Percentiles rank a stretch among this genome's conserved stretches.
Conservation (phyloP, 2,329 filamentous ascomycete species). For the Triangularia setosa region DNA sequence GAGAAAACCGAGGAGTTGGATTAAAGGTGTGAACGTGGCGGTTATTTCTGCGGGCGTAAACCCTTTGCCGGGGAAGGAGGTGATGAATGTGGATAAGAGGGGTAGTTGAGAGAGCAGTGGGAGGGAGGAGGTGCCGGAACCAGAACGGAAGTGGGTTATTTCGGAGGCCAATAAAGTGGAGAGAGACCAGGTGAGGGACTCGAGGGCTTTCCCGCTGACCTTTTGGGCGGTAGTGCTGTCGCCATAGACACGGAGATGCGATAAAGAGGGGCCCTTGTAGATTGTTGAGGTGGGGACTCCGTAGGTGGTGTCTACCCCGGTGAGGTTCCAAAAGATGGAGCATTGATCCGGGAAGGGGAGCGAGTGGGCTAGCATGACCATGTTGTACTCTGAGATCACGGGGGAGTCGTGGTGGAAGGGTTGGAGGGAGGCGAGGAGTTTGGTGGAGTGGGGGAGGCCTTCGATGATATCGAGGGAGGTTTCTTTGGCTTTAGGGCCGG, state of each 20-base stretch:
- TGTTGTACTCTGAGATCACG: slow-evolving; percentile 7
- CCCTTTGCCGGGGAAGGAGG: slow-evolving; percentile 1
- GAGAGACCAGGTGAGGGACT: slow-evolving; percentile 10
- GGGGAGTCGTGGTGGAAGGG: neutral
- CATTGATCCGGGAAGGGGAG: slow-evolving; percentile 14
- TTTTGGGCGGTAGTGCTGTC: neutral
- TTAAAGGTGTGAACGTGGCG: neutral
- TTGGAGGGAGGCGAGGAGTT: slow-evolving; percentile 10
- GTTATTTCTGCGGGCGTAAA: neutral
- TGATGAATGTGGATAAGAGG: slow-evolving; percentile 7
- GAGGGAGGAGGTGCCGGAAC: slow-evolving; percentile 1
- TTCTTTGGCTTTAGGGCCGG: neutral
- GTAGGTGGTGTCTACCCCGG: neutral
- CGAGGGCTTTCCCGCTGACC: slow-evolving; percentile 10
- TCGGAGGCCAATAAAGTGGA: slow-evolving; percentile 11
- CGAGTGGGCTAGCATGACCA: slow-evolving; percentile 10
- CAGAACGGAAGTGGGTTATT: slow-evolving; percentile 10
- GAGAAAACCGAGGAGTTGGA: slow-evolving; percentile 9
- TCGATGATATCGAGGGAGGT: slow-evolving; percentile 7
- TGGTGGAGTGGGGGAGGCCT: slow-evolving; percentile 6
- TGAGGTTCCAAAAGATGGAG: slow-evolving; percentile 15
- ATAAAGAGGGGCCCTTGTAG: neutral
- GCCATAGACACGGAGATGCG: neutral
- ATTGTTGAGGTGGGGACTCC: neutral
- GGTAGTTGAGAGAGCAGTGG: slow-evolving; percentile 10